phyloP scores from a whole-genome alignment of 1,284 basidiomycete species.

The Leccinum pachyderme region DNA sequence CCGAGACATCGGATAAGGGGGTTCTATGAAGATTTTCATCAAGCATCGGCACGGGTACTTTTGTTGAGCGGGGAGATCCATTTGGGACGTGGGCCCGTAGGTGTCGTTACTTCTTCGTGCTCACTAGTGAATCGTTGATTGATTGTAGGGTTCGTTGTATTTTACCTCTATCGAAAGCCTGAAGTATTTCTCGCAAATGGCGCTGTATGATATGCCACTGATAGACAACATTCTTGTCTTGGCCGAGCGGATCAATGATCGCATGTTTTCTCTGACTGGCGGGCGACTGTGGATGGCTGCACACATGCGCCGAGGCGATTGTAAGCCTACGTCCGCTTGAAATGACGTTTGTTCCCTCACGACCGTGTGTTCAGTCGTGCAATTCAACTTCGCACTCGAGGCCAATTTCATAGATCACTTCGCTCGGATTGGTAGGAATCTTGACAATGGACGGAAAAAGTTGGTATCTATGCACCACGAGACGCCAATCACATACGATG shows the following conservation, averaged over 20 bases:
- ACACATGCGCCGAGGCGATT: constrained; percentile 50
- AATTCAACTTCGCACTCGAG: constrained; percentile 38
- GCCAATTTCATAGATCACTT: constrained; percentile 36
- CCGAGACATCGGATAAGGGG: constrained; percentile 36
- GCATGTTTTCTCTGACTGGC: constrained; percentile 34
- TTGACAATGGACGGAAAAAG: constrained; percentile 32
- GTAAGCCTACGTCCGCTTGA: constrained; percentile 19
- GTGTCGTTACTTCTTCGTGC: constrained; percentile 10
- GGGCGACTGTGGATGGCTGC: constrained; percentile 46
- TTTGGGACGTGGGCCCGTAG: constrained; percentile 39
- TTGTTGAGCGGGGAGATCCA: constrained; percentile 43
- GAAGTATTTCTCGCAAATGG: constrained; percentile 34
- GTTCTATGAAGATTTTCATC: constrained; percentile 38
- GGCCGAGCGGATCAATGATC: constrained; percentile 32
- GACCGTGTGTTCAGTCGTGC: constrained; percentile 17
- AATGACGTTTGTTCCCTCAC: constrained; percentile 1
- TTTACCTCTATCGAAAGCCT: constrained; percentile 38
- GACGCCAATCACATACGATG: constrained; percentile 22
- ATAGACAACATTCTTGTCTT: constrained; percentile 32
- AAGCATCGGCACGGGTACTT: constrained; percentile 36
- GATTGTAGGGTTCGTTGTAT: constrained; percentile 36
- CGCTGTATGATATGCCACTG: constrained; percentile 35
- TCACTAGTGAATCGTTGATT: not conserved
- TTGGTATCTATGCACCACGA: constrained; percentile 26
- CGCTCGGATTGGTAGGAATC: constrained; percentile 34